phyloP scores from a whole-genome alignment of 257 asterid species.

The Solanum habrochaites region DNA sequence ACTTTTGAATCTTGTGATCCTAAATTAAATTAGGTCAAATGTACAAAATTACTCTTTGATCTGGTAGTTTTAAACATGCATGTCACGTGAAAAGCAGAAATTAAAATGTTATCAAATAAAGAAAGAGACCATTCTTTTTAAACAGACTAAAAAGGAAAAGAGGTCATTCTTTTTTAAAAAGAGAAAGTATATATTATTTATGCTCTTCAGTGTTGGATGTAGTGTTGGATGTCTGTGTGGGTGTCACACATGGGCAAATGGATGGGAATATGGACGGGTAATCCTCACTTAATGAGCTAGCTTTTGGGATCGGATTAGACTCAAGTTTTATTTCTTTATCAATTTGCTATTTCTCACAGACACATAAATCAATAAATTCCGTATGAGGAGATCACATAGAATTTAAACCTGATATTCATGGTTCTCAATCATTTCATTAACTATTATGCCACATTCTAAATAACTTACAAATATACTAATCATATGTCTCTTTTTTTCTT shows the following conservation, averaged over 20 bases:
- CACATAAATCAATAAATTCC: background rate
- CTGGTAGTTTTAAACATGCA: too few relatives aligned
- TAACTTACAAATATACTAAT: background rate
- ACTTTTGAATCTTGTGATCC: too few relatives aligned
- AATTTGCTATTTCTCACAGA: background rate
- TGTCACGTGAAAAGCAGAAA: too few relatives aligned
- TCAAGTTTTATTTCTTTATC: background rate
- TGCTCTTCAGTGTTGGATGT: background rate
- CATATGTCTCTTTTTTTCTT: background rate
- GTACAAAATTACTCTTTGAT: too few relatives aligned
- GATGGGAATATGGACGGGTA: background rate
- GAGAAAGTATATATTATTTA: too few relatives aligned
- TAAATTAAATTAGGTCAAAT: too few relatives aligned
- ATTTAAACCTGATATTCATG: background rate
- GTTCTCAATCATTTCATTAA: background rate
- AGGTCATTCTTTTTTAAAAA: too few relatives aligned
- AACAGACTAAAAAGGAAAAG: too few relatives aligned
- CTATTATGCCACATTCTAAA: background rate
- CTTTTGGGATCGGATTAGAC: background rate
- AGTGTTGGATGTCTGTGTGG: background rate
- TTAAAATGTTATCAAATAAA: too few relatives aligned
- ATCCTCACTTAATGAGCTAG: background rate
- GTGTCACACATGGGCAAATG: background rate
- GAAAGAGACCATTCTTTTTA: too few relatives aligned
- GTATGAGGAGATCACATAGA: background rate